phyloP scores from a whole-genome alignment of 2,329 filamentous ascomycete genomes.

The Phialophora verrucosa region DNA sequence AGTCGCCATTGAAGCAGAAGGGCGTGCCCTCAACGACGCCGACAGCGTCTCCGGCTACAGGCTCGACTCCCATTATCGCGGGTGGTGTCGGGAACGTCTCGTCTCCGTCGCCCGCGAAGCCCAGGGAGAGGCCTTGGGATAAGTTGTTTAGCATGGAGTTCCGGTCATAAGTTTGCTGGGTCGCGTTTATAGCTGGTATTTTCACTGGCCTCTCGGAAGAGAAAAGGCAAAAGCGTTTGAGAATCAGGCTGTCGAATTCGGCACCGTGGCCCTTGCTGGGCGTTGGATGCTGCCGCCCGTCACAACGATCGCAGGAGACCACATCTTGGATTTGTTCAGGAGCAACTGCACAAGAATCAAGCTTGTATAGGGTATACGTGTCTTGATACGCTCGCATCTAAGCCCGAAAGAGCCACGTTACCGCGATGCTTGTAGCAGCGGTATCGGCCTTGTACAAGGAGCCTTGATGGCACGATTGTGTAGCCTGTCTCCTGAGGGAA shows the following conservation, averaged over 20 bases:
- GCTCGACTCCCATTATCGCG: background rate
- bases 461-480: no score
- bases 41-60: slow-evolving; percentile 27
- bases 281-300: background rate
- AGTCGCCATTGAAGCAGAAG: slow-evolving; percentile 31
- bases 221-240: background rate
- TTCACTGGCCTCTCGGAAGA: background rate
- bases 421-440: no score
- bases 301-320: background rate
- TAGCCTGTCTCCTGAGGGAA: background rate
- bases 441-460: no score
- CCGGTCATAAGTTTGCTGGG: slow-evolving; percentile 30
- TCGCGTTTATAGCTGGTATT: background rate
- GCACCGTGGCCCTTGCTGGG: no score
- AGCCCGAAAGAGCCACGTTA: no score
- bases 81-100: slow-evolving; percentile 21
- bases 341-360: background rate
- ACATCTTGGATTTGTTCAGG: background rate
- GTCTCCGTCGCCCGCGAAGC: slow-evolving; percentile 39
- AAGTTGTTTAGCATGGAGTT: slow-evolving; percentile 53
- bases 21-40: slow-evolving; percentile 3
- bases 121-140: slow-evolving; percentile 46
- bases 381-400: background rate
- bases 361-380: background rate
- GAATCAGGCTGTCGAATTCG: background rate